Base-by-base conservation (phyloP, 352 stramenopile species). In the Pythium rishiriense region DNA sequence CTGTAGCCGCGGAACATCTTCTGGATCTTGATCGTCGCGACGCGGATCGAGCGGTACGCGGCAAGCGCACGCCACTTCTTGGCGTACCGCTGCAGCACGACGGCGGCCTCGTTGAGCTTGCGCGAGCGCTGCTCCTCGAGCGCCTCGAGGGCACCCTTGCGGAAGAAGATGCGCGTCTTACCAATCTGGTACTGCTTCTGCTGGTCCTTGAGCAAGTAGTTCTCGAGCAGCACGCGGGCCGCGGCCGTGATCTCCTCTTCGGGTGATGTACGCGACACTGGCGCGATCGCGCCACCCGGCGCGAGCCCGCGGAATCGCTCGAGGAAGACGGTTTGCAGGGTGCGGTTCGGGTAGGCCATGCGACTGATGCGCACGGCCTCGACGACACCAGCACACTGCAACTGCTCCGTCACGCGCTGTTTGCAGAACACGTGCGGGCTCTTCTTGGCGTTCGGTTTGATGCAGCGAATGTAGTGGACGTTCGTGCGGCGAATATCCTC, bases 401-500 rank as follows among this genome's bases (percentile, higher is more conserved):
- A 72, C 85, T 99, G 97, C 73, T 99, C 93, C 7, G 96, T 97
- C 11, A 98, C 86, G 54, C 95, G 80, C 43, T 91, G 75, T 61
- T 98, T 87, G 67, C 94, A 94, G 68, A 99, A 94, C 15, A 88
- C 55, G 15, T 71, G 29, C 45, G 85, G 58, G 58, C 97, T 98
- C 71, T 99, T 97, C 42, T 96, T 86, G 69, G 97, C 89, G 73
- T 99, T 99, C 0, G 98, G 97, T 78, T 99, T 99, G 66, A 99
- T 97, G 75, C 98, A 99, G 33, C 97, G 88, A 66, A 99, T 97
- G 79, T 99, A 99, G 72, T 99, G 97, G 25, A 98, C 95, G 60
- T 98, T 91, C 3, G 96, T 99, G 39, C 83, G 86, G 53, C 97
- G 91, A 62, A 99, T 93, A 62, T 98, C 96, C 41, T 96, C 88